phyloP scores from a whole-genome alignment of 768 basidiomycete species.

The Leccinum pellstonianum region DNA sequence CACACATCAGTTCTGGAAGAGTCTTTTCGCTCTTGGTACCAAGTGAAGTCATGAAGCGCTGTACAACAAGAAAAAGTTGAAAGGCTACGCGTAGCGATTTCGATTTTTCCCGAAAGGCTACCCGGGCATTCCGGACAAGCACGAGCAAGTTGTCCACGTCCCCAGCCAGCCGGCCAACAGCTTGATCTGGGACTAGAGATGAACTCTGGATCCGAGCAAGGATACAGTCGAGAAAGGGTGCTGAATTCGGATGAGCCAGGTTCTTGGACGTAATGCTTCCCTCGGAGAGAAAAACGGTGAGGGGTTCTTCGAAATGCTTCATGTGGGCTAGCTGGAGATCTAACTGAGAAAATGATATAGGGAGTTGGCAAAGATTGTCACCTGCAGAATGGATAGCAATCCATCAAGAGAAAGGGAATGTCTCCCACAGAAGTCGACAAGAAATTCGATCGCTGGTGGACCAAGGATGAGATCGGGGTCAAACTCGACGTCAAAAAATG shows the following conservation, averaged over 20 bases:
- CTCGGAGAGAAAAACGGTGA: constrained; percentile 37
- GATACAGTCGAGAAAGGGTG: constrained; percentile 38
- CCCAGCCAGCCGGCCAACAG: constrained; percentile 26
- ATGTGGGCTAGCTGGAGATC: constrained; percentile 54
- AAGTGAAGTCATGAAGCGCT: constrained; percentile 41
- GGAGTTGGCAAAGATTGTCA: constrained; percentile 24
- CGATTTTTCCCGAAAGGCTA: constrained; percentile 32
- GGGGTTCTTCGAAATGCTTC: constrained; percentile 69
- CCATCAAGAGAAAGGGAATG: constrained; percentile 58
- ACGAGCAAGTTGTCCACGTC: constrained; percentile 33
- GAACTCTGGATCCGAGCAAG: constrained; percentile 35
- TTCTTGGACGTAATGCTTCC: constrained; percentile 3
- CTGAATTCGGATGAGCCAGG: constrained; percentile 23
- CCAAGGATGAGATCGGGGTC: constrained; percentile 63
- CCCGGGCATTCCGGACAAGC: constrained; percentile 39
- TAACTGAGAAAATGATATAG: background rate
- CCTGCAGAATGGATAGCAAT: constrained; percentile 60
- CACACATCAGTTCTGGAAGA: constrained; percentile 43
- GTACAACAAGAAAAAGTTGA: constrained; percentile 43
- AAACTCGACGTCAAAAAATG: constrained; percentile 64
- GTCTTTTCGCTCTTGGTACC: constrained; percentile 41
- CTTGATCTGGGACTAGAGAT: constrained; percentile 15
- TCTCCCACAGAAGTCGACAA: constrained; percentile 57
- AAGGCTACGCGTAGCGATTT: constrained; percentile 47
- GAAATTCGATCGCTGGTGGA: constrained; percentile 50